phyloP scores from a whole-genome alignment of 305 asterid species.

The Stenogyne calaminthoides region DNA sequence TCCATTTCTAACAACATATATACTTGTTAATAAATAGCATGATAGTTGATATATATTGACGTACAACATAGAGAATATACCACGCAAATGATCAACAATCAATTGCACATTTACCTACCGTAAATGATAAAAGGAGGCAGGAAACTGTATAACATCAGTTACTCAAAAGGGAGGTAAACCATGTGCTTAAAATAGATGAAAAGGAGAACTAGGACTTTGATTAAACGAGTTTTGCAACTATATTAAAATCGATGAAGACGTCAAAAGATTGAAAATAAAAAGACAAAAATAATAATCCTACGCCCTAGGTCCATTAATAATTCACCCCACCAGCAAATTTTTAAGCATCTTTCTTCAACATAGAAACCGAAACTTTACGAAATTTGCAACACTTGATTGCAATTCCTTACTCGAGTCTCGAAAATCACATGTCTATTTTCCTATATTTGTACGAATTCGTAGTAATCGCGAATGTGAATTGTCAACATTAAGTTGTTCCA shows the following conservation, averaged over 20 bases:
- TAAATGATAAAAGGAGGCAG: neutral
- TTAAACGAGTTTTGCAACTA: neutral
- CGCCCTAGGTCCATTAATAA: neutral
- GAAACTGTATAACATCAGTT: neutral
- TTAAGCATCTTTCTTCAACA: neutral
- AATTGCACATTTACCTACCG: neutral
- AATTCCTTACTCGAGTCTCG: neutral
- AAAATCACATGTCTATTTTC: neutral
- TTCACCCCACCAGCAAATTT: constrained; percentile 9
- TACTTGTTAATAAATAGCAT: neutral
- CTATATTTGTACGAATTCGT: neutral
- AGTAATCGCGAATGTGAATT: constrained; percentile 10
- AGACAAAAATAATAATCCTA: constrained; percentile 19
- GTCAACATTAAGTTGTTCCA: neutral
- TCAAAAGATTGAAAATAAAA: neutral
- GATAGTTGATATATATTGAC: neutral
- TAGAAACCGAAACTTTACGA: neutral
- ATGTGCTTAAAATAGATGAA: neutral
- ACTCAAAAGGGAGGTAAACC: neutral
- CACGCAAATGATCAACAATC: neutral
- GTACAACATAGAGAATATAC: neutral
- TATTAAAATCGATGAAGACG: neutral
- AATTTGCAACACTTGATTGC: neutral
- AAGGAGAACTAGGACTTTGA: neutral
- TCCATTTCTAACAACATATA: constrained; percentile 8